These are phyloP conservation scores for Moricandia arvensis DNA, from an alignment of 345 rosid genomes.

Conservation along the genomic window DNA sequence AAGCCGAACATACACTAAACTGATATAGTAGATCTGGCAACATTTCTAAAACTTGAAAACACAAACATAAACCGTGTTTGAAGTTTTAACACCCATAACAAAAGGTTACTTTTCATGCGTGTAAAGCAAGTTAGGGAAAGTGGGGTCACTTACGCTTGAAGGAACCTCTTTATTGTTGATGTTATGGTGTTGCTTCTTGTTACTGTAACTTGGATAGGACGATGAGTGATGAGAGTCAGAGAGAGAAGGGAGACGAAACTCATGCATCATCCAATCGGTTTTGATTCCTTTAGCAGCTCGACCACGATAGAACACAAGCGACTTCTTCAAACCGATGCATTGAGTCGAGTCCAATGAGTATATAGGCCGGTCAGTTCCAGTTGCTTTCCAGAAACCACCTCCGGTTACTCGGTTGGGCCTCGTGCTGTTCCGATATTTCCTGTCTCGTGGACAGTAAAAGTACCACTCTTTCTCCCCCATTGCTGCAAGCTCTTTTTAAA, in stretches of 20 bases:
- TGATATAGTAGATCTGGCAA: too few relatives aligned
- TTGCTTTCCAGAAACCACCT: conserved; percentile 97
- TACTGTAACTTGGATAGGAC: conserved; percentile 6
- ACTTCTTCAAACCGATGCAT: conserved; percentile 91
- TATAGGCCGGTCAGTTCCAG: conserved; percentile 95
- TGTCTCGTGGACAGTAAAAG: conserved; percentile 86
- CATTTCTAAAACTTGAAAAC: too few relatives aligned
- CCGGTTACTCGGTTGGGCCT: conserved; percentile 93
- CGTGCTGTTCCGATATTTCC: conserved; percentile 87
- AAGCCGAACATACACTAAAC: too few relatives aligned
- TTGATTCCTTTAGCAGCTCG: conserved; percentile 90
- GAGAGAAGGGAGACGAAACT: conserved; percentile 80
- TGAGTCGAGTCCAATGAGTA: conserved; percentile 67
- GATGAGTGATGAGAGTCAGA: conserved; percentile 43
- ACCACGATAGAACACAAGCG: conserved; percentile 90
- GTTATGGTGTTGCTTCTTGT: conserved; percentile 26
- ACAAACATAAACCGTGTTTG: background rate
- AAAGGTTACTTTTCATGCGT: background rate
- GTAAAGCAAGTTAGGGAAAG: conserved; percentile 14
- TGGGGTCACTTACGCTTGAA: conserved; percentile 46
- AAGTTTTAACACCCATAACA: background rate
- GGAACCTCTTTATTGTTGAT: conserved; percentile 51
- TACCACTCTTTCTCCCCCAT: conserved; percentile 96
- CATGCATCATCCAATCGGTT: conserved; percentile 99
- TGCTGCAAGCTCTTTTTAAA: conserved; percentile 54